phyloP scores from a whole-genome alignment of 2,329 filamentous ascomycete genomes.

The Ophiocordyceps australis region DNA sequence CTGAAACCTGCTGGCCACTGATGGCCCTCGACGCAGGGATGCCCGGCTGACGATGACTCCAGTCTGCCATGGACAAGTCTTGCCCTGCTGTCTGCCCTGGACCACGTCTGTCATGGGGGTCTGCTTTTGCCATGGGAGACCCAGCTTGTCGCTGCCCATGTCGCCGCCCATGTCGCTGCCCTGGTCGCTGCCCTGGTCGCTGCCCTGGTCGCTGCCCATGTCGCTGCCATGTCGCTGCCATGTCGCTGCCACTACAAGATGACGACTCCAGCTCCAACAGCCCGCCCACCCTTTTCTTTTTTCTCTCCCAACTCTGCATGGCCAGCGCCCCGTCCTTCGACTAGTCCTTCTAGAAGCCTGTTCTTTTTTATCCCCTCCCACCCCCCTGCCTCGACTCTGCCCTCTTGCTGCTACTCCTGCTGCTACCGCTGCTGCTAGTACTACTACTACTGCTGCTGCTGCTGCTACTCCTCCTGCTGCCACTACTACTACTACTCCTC shows the following conservation, averaged over 20 bases:
- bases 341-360: constrained; percentile 13
- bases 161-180: background rate
- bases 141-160: background rate
- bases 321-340: constrained; percentile 5
- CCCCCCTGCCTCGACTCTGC: background rate
- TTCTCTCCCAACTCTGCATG: background rate
- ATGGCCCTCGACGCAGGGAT: constrained; percentile 3
- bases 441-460: background rate
- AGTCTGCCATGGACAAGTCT: background rate
- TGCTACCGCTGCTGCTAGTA: background rate
- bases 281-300: background rate
- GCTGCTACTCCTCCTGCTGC: background rate
- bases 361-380: background rate
- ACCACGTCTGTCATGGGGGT: background rate
- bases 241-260: too few species aligned
- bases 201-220: background rate
- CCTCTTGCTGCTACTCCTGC: background rate
- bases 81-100: background rate
- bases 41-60: constrained; percentile 1
- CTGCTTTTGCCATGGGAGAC: background rate
- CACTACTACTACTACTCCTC: background rate
- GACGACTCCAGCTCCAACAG: background rate
- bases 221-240: background rate
- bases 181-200: background rate
- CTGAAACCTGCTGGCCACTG: constrained; percentile 8